Percentiles rank a stretch among this genome's conserved stretches.
Evolutionary conservation across 2,329 filamentous ascomycete species (phyloP).

Genomic region (Amauroascus verrucosus): DNA sequence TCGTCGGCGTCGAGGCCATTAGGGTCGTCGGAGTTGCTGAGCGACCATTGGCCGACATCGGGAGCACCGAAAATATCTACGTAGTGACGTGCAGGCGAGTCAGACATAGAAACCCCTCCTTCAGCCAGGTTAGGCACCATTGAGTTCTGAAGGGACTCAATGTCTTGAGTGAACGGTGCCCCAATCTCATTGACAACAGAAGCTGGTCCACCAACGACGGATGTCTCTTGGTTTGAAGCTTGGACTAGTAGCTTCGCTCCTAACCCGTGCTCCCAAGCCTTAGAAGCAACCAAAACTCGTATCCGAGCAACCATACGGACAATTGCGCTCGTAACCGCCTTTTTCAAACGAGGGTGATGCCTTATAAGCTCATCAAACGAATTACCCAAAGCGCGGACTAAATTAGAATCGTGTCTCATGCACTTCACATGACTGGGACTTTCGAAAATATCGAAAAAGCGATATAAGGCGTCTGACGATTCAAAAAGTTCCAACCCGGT

Average conservation of each 20-base stretch:
- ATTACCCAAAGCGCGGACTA: slow-evolving; percentile 64
- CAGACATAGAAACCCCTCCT: slow-evolving; percentile 7
- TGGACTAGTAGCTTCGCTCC: slow-evolving; percentile 68
- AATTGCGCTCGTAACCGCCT: slow-evolving; percentile 71
- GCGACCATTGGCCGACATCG: slow-evolving; percentile 23
- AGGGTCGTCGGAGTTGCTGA: slow-evolving; percentile 41
- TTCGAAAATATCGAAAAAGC: slow-evolving; percentile 93
- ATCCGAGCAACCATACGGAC: slow-evolving; percentile 82
- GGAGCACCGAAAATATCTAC: slow-evolving; percentile 20
- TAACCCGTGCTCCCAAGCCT: slow-evolving; percentile 58
- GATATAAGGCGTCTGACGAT: slow-evolving; percentile 68
- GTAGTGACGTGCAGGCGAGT: slow-evolving; percentile 4
- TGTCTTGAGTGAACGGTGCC: slow-evolving; percentile 20
- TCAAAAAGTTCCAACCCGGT: slow-evolving; percentile 80
- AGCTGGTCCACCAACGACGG: slow-evolving; percentile 48
- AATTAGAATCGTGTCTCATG: slow-evolving; percentile 62
- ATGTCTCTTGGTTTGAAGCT: slow-evolving; percentile 47
- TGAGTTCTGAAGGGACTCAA: slow-evolving; percentile 20
- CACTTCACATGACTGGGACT: slow-evolving; percentile 79
- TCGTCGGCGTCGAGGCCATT: slow-evolving; percentile 49
- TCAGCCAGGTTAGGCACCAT: slow-evolving; percentile 24
- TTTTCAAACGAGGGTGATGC: slow-evolving; percentile 77
- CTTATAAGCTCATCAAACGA: slow-evolving; percentile 90
- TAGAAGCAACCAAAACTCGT: slow-evolving; percentile 58
- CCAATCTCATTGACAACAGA: slow-evolving; percentile 30